These are phyloP conservation scores for Picochlorum sp. DNA, from an alignment of 139 green algal species.

Conservation along the genomic window DNA sequence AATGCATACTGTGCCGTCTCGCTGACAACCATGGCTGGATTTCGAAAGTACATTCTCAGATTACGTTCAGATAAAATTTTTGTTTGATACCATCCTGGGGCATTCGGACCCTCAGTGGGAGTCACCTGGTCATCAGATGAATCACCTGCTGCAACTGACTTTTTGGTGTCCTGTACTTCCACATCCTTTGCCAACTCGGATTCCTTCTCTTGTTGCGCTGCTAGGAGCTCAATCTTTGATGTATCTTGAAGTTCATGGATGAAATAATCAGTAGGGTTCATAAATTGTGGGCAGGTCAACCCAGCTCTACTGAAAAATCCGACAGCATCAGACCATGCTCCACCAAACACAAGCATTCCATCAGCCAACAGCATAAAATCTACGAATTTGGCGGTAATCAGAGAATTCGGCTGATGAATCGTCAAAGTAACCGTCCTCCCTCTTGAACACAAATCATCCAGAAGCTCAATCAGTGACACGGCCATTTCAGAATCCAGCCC, in stretches of 20 bases:
- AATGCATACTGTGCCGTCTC: constrained; percentile 33
- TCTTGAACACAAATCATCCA: constrained; percentile 36
- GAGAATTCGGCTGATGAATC: constrained; percentile 64
- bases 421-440: constrained; percentile 48
- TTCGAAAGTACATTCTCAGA: constrained; percentile 22
- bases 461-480: constrained; percentile 33
- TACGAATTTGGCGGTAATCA: constrained; percentile 64
- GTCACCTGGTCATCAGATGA: background rate
- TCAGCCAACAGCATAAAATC: constrained; percentile 62
- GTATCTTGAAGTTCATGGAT: constrained; percentile 26
- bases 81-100: constrained; percentile 14
- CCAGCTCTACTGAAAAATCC: constrained; percentile 42
- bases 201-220: background rate
- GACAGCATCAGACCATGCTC: constrained; percentile 41
- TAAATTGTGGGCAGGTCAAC: constrained; percentile 16
- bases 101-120: constrained; percentile 7
- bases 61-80: constrained; percentile 21
- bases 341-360: constrained; percentile 47
- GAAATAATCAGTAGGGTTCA: constrained; percentile 59
- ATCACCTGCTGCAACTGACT: too few species aligned
- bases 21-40: constrained; percentile 23
- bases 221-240: background rate
- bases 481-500: constrained; percentile 72
- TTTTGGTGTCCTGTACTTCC: background rate
- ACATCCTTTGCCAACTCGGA: background rate